These are phyloP conservation scores for Wallemia mellicola DNA, from an alignment of 1,284 basidiomycete genomes.

Conservation along the genomic window DNA sequence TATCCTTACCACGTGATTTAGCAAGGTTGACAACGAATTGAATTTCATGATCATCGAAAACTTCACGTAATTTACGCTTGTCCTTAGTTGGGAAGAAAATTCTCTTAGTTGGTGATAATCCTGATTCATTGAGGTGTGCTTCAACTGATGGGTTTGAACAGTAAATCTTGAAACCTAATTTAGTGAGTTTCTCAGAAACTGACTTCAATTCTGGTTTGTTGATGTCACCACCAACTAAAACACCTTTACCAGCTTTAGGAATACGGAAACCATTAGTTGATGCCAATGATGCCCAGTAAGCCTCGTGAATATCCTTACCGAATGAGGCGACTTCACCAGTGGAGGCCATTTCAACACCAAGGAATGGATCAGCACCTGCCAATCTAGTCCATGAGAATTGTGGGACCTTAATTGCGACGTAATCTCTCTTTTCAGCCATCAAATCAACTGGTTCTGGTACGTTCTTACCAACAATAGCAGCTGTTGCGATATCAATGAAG, in stretches of 20 bases:
- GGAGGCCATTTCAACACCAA: conserved; percentile 94
- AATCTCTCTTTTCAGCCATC: conserved; percentile 70
- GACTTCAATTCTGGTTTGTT: conserved; percentile 46
- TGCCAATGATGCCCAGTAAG: conserved; percentile 74
- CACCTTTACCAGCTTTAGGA: conserved; percentile 45
- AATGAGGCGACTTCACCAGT: conserved; percentile 98
- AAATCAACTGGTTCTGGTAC: conserved; percentile 81
- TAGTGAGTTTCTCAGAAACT: conserved; percentile 42
- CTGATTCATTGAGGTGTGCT: conserved; percentile 47
- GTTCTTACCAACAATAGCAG: conserved; percentile 62
- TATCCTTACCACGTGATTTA: conserved; percentile 40
- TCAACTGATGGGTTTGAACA: conserved; percentile 58
- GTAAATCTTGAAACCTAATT: conserved; percentile 73
- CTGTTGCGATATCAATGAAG: conserved; percentile 82
- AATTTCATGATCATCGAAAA: conserved; percentile 81
- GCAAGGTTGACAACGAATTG: conserved; percentile 86
- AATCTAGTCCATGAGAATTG: conserved; percentile 97
- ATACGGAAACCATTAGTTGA: conserved; percentile 76
- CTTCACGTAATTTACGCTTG: conserved; percentile 77
- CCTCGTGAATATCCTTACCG: conserved; percentile 76
- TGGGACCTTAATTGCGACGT: conserved; percentile 88
- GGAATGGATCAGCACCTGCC: conserved; percentile 75
- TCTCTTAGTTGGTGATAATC: conserved; percentile 47
- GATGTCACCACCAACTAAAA: conserved; percentile 63
- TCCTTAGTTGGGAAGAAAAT: conserved; percentile 94